Conservation (phyloP, 805 yeast genomes). For the Torulaspora franciscae region DNA sequence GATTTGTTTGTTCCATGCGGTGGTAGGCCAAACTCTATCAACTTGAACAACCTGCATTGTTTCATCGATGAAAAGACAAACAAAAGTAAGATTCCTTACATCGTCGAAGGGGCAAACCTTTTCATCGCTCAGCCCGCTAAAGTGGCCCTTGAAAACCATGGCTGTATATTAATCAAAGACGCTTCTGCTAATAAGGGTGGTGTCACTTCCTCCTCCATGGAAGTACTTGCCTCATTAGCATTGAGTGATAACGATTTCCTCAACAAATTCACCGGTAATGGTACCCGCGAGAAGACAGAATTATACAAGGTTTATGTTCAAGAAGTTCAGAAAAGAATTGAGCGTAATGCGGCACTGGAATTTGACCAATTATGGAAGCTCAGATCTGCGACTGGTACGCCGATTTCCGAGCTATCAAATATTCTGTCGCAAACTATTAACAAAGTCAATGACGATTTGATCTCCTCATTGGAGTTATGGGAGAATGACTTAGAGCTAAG, state of each 20-base stretch:
- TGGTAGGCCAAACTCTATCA: constrained; percentile 96
- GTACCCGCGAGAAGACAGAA: constrained; percentile 51
- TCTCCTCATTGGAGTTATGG: constrained; percentile 79
- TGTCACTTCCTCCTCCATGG: constrained; percentile 93
- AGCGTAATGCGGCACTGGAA: constrained; percentile 74
- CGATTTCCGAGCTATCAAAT: constrained; percentile 70
- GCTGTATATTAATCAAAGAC: constrained; percentile 84
- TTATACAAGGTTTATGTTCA: constrained; percentile 81
- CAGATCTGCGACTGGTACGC: constrained; percentile 55
- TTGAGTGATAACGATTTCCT: constrained; percentile 82
- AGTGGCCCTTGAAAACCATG: constrained; percentile 77
- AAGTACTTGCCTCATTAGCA: constrained; percentile 89
- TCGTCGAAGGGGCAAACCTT: constrained; percentile 96
- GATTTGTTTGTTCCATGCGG: constrained; percentile 97
- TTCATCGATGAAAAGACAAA: constrained; percentile 75
- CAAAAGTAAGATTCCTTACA: constrained; percentile 70
- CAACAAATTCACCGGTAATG: constrained; percentile 60
- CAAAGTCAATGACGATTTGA: constrained; percentile 78
- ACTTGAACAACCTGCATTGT: constrained; percentile 69
- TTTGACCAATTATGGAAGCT: constrained; percentile 84
- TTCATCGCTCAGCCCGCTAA: constrained; percentile 94
- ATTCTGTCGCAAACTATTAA: constrained; percentile 77
- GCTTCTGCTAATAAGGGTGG: constrained; percentile 98
- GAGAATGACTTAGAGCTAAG: constrained; percentile 71
- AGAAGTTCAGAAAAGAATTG: constrained; percentile 73